These are phyloP conservation scores for Cruciata laevipes DNA, from an alignment of 257 asterid species.

Conservation along the genomic window DNA sequence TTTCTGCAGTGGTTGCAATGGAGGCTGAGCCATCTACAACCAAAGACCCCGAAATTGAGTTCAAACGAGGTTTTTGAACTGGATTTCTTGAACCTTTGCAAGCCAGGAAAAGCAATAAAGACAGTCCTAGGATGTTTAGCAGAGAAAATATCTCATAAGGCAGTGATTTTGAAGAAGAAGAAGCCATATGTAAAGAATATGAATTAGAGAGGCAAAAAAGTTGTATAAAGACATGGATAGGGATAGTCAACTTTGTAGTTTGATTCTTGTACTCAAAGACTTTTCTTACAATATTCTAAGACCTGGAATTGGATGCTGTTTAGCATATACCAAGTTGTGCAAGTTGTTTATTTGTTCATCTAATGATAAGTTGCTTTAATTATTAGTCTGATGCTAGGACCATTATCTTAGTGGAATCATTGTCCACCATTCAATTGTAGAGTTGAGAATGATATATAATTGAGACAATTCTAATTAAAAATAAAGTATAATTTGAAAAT, in stretches of 20 bases:
- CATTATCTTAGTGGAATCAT: neutral
- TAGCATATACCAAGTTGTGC: neutral
- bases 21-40: conserved; percentile 42
- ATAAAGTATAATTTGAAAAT: no score
- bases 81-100: conserved; percentile 25
- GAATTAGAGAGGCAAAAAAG: neutral
- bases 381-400: neutral
- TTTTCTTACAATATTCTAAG: neutral
- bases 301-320: neutral
- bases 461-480: no score
- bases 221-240: neutral
- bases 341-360: neutral
- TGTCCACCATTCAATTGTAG: neutral
- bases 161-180: neutral
- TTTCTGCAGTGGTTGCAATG: conserved; percentile 38
- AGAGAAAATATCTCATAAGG: conserved; percentile 31
- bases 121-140: conserved; percentile 32
- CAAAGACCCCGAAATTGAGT: conserved; percentile 34
- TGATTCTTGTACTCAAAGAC: neutral
- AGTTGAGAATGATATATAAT: neutral
- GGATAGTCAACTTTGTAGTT: neutral
- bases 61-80: conserved; percentile 20
- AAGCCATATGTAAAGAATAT: conserved; percentile 9
- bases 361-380: neutral
- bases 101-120: conserved; percentile 47